These are phyloP conservation scores for Postia placenta DNA, from an alignment of 768 basidiomycete species.

Conservation along the genomic window DNA sequence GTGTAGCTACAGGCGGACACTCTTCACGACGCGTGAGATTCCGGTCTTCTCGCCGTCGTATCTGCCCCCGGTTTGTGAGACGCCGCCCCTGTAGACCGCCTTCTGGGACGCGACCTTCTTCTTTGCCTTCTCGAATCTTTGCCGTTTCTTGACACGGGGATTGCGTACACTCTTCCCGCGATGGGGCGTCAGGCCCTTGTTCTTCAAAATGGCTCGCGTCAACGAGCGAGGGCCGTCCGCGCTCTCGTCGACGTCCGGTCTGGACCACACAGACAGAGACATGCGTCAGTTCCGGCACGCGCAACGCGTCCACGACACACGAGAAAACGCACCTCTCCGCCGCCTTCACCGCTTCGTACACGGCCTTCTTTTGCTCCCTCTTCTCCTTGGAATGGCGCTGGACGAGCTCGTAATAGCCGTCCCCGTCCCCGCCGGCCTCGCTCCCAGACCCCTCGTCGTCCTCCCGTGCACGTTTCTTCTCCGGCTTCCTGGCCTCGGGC, in stretches of 20 bases:
- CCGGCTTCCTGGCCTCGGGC: constrained; percentile 28
- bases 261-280: background rate
- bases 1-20: constrained; percentile 50
- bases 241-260: constrained; percentile 31
- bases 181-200: constrained; percentile 89
- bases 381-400: constrained; percentile 63
- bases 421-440: constrained; percentile 35
- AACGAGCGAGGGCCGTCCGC: constrained; percentile 77
- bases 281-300: background rate
- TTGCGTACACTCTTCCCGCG: constrained; percentile 89
- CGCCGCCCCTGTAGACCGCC: constrained; percentile 88
- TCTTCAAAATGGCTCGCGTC: constrained; percentile 87
- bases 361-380: constrained; percentile 76
- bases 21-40: constrained; percentile 88
- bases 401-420: constrained; percentile 90
- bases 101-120: constrained; percentile 86
- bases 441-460: constrained; percentile 31
- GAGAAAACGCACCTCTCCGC: constrained; percentile 46
- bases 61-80: constrained; percentile 50
- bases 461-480: constrained; percentile 30
- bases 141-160: constrained; percentile 95
- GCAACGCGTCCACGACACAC: too few species aligned
- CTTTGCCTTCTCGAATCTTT: constrained; percentile 92
- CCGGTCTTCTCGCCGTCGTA: constrained; percentile 93
- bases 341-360: constrained; percentile 63